Evolutionary conservation across 495 filamentous ascomycete genomes (phyloP).

Genomic region (Aspergillus cristatus): DNA sequence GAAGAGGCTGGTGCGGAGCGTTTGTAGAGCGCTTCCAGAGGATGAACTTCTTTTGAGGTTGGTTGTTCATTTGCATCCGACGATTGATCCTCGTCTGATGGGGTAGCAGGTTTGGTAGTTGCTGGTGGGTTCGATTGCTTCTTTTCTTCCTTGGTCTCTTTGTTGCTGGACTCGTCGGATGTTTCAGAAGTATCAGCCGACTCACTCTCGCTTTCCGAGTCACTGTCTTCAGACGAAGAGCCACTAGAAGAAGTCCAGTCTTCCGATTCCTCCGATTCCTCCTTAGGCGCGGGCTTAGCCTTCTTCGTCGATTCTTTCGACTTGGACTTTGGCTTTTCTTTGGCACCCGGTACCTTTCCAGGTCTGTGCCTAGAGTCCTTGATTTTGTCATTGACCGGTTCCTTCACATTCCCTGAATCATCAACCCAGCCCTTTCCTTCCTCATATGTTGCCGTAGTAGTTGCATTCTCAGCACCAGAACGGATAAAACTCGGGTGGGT

Average conservation of each 20-base stretch:
- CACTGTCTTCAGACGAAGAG: conserved; percentile 25
- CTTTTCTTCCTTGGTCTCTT: conserved; percentile 7
- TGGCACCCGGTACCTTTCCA: conserved; percentile 27
- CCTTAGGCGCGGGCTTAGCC: conserved; percentile 4
- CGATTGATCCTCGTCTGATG: conserved; percentile 5
- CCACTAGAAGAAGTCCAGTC: conserved; percentile 42
- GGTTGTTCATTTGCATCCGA: conserved; percentile 8
- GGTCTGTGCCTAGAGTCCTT: conserved; percentile 26
- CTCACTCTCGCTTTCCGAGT: conserved; percentile 18
- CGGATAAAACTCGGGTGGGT: conserved; percentile 75
- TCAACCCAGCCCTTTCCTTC: conserved; percentile 87
- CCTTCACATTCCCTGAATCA: conserved; percentile 69
- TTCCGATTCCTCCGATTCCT: conserved; percentile 23
- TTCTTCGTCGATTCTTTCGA: conserved; percentile 4
- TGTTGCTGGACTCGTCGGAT: conserved; percentile 14
- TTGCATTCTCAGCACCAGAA: conserved; percentile 19
- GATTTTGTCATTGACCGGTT: conserved; percentile 25
- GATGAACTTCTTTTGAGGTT: conserved; percentile 54
- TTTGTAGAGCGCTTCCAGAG: conserved; percentile 86
- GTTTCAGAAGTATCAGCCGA: conserved; percentile 16
- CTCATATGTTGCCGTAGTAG: conserved; percentile 30
- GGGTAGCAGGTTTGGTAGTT: conserved; percentile 4
- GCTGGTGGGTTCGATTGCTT: conserved; percentile 1
- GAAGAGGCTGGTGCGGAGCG: conserved; percentile 38
- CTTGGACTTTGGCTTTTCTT: conserved; percentile 22